Base-by-base conservation (phyloP, 345 rosid species). In the Stellera chamaejasme region DNA sequence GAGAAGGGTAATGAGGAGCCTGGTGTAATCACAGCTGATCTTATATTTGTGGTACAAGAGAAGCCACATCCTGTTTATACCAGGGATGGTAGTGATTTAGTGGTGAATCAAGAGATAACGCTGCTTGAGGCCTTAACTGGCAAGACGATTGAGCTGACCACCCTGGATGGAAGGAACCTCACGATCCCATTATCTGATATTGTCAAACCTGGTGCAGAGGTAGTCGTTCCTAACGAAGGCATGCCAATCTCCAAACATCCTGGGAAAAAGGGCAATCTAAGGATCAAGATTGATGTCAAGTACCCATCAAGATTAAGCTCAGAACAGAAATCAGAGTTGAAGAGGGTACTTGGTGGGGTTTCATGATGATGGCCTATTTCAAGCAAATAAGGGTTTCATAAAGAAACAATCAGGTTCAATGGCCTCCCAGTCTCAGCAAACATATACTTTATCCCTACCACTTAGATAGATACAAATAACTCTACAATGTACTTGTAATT, bases 101-200 rank as follows among this genome's bases (percentile, higher is more conserved):
- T 86, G 54, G 67, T 78, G 56, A 75, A 68, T 69, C 80, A 78
- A 67, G 90, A 86, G 77, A 79, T 92, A 47, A 77, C 95, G 0
- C 74, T 88, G 59, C 87, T 92, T 64, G 98, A 92, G 71, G 85
- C 97, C 54, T 79, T 92, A 53, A 86, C 98, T 0, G 97, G 95
- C 64, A 82, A 75, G 70, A 86, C 83, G 48, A 53, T 92, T 39
- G 77, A 79, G 43, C 67, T 88, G 59, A 72, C 65, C 41, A 79
- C 91, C 6, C 73, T 88, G 50, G 98, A 86, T 50, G 94, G 93
- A 50, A 92, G 94, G 68, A 74, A 63, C 65, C 72, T 88, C 23
- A 50, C 72, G 82, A 74, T 88, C 66, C 84, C 93, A 25, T 64
- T 84, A 15, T 81, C 93, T 0, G 84, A 84, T 64, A 82, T 86